These are phyloP conservation scores for Pistacia vera DNA, from an alignment of 345 rosid genomes.

Conservation along the genomic window DNA sequence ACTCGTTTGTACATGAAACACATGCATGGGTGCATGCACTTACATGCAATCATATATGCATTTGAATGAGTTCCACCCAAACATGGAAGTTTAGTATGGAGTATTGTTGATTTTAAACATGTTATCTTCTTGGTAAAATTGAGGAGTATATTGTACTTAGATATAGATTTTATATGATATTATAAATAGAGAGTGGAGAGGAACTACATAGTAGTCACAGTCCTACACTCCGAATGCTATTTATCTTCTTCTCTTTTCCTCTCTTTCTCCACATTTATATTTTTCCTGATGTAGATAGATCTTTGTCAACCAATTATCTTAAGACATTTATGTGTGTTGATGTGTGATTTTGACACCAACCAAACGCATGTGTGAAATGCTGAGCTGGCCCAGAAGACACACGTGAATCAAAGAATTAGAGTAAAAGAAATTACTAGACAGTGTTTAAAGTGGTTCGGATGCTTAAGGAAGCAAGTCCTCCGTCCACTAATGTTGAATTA, in stretches of 20 bases:
- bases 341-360: too few relatives aligned
- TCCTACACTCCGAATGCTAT: not conserved
- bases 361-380: too few relatives aligned
- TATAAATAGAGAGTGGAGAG: not conserved
- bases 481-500: too few relatives aligned
- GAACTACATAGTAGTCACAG: not conserved
- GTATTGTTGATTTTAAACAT: not conserved
- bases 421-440: too few relatives aligned
- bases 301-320: slow-evolving; percentile 9
- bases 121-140: not conserved
- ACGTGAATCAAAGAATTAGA: too few relatives aligned
- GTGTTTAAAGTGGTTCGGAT: too few relatives aligned
- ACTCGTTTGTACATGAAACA: not conserved
- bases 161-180: not conserved
- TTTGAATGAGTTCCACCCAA: not conserved
- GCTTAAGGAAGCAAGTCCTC: too few relatives aligned
- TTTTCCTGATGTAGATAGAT: not conserved
- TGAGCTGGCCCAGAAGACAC: too few relatives aligned
- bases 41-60: not conserved
- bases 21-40: not conserved
- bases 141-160: not conserved
- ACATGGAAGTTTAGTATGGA: slow-evolving; percentile 1
- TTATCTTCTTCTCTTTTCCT: not conserved
- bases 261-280: not conserved
- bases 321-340: slow-evolving; percentile 15